Base-by-base conservation (phyloP, 2,329 filamentous ascomycete genomes). In the Thelonectria blattea region DNA sequence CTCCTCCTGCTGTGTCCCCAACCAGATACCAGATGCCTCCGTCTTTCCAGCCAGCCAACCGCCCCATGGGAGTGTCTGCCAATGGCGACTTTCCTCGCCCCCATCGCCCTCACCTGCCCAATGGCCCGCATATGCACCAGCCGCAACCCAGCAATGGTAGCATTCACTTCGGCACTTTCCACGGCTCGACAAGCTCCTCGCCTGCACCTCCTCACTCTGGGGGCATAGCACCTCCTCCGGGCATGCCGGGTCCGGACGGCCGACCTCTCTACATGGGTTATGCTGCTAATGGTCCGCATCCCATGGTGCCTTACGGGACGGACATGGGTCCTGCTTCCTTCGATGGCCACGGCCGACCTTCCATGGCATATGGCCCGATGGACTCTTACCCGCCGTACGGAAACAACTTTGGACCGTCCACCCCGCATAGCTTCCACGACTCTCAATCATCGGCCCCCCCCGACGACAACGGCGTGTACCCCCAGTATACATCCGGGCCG, bases 401-500 rank as follows among this genome's bases (percentile, higher is more conserved):
- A 22, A 75, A 73, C 63, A 77, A 75, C 64, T 83, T 84, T 68
- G 82, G 81, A 3, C 83, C 85, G 2, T 80, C 82, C 1, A 86
- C 85, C 2, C 83, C 85, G 4, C 85, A 85, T 63, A 88, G 85
- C 72, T 86, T 86, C 68, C 86, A 87, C 56, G 85, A 82, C 37
- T 88, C 86, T 2, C 86, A 87, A 61, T 80, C 84, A 37, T 86
- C 85, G 2, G 78, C 75, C 5, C 79, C 80, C 45, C 78, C 75
- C 15, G 81, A 81, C 41, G 81, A 83, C 12, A 77, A 75, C 30
- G 77, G 75, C 57, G 71, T 78, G 55, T 77, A 74, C 54, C 75
- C 73, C 24, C 80, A 79, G 61, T 79, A 76, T 42, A 69, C 75
- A 51, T 68, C 76, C 27, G 75, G 72, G 24, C 77, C 76, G 24